Evolutionary conservation across 2,329 filamentous ascomycete genomes (phyloP).

Genomic region (Paecilomyces formosus): DNA sequence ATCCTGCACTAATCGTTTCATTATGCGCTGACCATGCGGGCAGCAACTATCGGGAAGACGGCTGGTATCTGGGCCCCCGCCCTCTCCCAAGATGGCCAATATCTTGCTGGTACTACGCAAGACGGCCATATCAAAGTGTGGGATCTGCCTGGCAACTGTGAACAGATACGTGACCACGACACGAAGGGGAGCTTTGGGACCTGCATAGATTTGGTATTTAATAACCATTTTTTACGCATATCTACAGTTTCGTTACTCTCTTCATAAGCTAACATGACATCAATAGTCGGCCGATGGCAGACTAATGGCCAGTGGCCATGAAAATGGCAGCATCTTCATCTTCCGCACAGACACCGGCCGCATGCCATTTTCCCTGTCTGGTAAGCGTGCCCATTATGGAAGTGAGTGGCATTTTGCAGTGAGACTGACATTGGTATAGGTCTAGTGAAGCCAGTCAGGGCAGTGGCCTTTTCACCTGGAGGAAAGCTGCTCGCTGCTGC

Average conservation of each 20-base stretch:
- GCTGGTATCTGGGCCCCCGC: constrained; percentile 83
- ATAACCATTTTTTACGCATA: constrained; percentile 11
- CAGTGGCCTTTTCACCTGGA: constrained; percentile 80
- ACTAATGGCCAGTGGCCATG: constrained; percentile 85
- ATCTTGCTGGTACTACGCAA: constrained; percentile 78
- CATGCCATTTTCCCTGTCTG: constrained; percentile 75
- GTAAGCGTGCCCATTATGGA: constrained; percentile 38
- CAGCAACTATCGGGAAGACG: constrained; percentile 46
- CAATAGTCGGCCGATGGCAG: constrained; percentile 62
- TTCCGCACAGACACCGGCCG: constrained; percentile 89
- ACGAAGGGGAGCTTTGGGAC: constrained; percentile 90
- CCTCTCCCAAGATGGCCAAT: constrained; percentile 74
- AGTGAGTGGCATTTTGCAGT: neutral
- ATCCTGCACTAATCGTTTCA: neutral
- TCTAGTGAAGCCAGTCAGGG: constrained; percentile 76
- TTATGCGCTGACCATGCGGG: constrained; percentile 2
- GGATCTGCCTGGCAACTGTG: constrained; percentile 53
- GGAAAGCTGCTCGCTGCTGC: constrained; percentile 79
- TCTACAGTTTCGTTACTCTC: constrained; percentile 1
- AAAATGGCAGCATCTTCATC: constrained; percentile 85
- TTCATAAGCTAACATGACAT: constrained; percentile 8
- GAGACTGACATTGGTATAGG: constrained; percentile 42
- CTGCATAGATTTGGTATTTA: constrained; percentile 64
- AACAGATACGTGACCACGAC: constrained; percentile 75
- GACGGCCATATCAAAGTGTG: constrained; percentile 87